Evolutionary conservation across 257 asterid genomes (phyloP).

Genomic region (Anisodus tanguticus): DNA sequence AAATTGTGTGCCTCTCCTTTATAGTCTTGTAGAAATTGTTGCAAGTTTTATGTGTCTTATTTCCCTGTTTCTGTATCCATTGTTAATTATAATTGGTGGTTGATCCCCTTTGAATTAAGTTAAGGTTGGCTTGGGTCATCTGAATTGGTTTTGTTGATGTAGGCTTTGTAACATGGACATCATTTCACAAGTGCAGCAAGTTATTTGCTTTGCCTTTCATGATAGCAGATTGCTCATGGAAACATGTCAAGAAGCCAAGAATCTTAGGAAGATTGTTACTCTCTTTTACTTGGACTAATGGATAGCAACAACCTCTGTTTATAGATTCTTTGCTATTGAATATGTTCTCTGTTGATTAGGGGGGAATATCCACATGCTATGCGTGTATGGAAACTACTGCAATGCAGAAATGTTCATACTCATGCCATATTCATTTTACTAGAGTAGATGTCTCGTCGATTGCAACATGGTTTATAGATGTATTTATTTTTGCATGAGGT

Average conservation of each 20-base stretch:
- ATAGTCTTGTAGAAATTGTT: neutral
- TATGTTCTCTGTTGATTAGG: conserved; percentile 22
- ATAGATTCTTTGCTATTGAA: conserved; percentile 34
- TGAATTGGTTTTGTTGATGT: conserved; percentile 36
- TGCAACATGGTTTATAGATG: neutral
- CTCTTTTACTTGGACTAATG: conserved; percentile 85
- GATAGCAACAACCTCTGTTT: conserved; percentile 29
- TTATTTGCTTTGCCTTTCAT: conserved; percentile 94
- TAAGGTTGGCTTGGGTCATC: neutral
- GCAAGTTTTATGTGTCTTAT: neutral
- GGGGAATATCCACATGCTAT: conserved; percentile 4
- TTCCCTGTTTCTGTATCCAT: neutral
- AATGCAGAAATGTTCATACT: conserved; percentile 13
- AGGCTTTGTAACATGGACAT: conserved; percentile 99
- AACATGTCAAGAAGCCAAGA: conserved; percentile 96
- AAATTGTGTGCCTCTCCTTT: neutral
- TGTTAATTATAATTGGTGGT: neutral
- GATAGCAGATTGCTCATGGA: conserved; percentile 96
- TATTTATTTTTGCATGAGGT: conserved; percentile 9
- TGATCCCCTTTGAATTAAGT: neutral
- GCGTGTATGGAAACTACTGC: neutral
- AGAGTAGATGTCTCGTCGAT: neutral
- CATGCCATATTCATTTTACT: conserved; percentile 30
- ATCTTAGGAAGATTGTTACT: conserved; percentile 88
- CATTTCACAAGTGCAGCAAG: conserved; percentile 94